Base-by-base conservation (phyloP, 1,284 basidiomycete species). In the Schizophyllum commune region DNA sequence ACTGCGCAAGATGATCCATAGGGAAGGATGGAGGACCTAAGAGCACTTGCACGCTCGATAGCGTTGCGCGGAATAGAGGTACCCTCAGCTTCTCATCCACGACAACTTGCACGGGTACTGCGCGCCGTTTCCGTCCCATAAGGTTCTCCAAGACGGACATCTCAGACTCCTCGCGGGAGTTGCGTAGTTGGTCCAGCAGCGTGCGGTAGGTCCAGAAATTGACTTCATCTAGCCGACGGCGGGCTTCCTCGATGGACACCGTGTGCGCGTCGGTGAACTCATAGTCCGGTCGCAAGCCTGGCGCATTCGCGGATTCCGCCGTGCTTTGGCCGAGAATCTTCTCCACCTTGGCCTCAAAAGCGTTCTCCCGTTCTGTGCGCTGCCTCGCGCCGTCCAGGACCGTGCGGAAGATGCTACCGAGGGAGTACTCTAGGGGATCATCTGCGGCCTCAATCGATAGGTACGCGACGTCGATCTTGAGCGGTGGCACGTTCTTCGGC, bases 381-480 rank as follows among this genome's bases (percentile, higher is more conserved):
- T 84, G 80, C 59, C 80, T 81, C 58, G 89, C 87, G 62, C 95
- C 95, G 56, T 87, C 84, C 51, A 84, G 74, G 0, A 94, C 95
- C 34, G 87, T 83, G 60, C 85, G 82, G 82, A 86, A 93, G 47
- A 94, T 91, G 13, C 92, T 77, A 57, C 87, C 91, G 34, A 98
- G 74, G 64, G 81, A 84, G 22, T 85, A 84, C 74, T 99, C 96
- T 61, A 98, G 84, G 0, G 88, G 84, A 69, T 96, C 92, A 71
- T 99, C 96, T 22, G 87, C 84, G n/a, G 88, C 89, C 72, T 98
- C 95, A 5, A 94, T 71, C 67, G 82, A 83, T 54, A 93, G 65
- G 56, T 77, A 78, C 22, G 83, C 78, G 52, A 96, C 75, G 34
- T 75, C 79, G 59, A 98, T 71, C 2, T 75, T 75, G 53, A 97